phyloP scores from a whole-genome alignment of 148 eudicot genomes.

The Dysphania ambrosioides region DNA sequence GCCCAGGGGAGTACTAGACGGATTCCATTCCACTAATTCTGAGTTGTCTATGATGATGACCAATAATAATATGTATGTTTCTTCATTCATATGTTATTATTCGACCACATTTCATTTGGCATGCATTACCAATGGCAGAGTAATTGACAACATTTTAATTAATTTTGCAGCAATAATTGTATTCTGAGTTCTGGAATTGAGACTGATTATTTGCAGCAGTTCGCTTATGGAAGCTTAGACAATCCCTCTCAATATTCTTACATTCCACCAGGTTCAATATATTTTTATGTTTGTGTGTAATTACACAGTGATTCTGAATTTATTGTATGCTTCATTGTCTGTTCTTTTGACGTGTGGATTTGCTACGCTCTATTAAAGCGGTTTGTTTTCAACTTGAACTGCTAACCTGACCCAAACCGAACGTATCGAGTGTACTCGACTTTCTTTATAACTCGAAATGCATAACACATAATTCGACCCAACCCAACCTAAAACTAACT shows the following conservation, averaged over 20 bases:
- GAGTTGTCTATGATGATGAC: slow-evolving; percentile 21
- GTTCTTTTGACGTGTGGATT: background rate
- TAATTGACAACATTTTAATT: no score
- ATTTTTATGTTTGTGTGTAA: background rate
- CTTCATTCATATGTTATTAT: background rate
- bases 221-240: no score
- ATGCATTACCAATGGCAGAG: no score
- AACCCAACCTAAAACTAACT: no score
- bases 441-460: no score
- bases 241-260: slow-evolving; percentile 17
- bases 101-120: background rate
- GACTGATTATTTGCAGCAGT: slow-evolving; percentile 1
- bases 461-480: no score
- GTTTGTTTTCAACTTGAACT: no score
- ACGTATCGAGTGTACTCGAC: no score
- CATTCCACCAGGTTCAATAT: slow-evolving; percentile 27
- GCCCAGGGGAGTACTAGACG: no score
- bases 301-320: background rate
- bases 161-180: slow-evolving; percentile 9
- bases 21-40: slow-evolving; percentile 7
- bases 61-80: slow-evolving; percentile 12
- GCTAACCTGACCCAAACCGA: no score
- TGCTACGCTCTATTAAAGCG: no score
- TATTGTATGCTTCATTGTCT: background rate
- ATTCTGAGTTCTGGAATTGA: slow-evolving; percentile 19